These are phyloP conservation scores for Tetrapisispora phaffii DNA, from an alignment of 805 yeast genomes.

Conservation along the genomic window DNA sequence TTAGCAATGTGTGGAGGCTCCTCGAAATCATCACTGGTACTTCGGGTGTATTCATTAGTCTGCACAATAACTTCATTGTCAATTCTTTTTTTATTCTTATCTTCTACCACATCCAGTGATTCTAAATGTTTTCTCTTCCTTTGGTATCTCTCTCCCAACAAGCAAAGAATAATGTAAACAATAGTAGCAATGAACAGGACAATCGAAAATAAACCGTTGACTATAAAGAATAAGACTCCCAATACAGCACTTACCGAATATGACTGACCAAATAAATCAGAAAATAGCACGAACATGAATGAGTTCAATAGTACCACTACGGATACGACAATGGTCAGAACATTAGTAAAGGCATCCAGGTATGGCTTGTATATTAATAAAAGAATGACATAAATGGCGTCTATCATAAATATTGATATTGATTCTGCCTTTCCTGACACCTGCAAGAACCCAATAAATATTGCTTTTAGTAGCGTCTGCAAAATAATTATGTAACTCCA, in stretches of 20 bases:
- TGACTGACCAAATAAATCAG: slow-evolving; percentile 73
- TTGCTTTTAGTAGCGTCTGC: slow-evolving; percentile 55
- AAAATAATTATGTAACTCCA: slow-evolving; percentile 59
- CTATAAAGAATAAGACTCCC: slow-evolving; percentile 83
- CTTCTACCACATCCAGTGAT: neutral
- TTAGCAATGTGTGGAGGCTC: too few species aligned
- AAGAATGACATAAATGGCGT: slow-evolving; percentile 55
- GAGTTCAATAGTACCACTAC: slow-evolving; percentile 70
- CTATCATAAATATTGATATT: slow-evolving; percentile 63
- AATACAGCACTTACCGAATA: slow-evolving; percentile 70
- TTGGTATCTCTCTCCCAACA: neutral
- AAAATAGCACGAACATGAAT: slow-evolving; percentile 75
- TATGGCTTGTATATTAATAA: slow-evolving; percentile 63
- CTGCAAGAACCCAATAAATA: slow-evolving; percentile 73
- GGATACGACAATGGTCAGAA: slow-evolving; percentile 60
- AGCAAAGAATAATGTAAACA: slow-evolving; percentile 37
- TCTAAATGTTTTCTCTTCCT: neutral
- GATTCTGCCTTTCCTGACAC: slow-evolving; percentile 74
- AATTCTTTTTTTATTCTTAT: neutral
- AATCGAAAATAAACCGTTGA: slow-evolving; percentile 82
- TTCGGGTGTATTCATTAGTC: neutral
- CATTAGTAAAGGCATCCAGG: slow-evolving; percentile 73
- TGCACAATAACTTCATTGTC: neutral
- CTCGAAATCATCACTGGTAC: too few species aligned
- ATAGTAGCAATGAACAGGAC: slow-evolving; percentile 61